Evolutionary conservation across 805 yeast species (phyloP).

Genomic region (Kluyveromyces lactis): DNA sequence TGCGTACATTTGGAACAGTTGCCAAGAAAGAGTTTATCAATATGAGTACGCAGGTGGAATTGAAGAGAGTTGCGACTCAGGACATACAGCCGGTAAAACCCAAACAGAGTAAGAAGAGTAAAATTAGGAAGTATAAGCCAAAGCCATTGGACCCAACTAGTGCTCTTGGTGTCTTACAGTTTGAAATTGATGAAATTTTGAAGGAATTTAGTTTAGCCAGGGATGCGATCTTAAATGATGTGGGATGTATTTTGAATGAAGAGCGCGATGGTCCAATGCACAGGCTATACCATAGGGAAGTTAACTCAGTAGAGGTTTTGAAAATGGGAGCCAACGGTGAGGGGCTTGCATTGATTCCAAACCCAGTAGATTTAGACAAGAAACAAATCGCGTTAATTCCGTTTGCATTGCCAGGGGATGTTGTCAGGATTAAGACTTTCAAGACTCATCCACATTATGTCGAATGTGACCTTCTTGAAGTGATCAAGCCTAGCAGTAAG

Average conservation of each 20-base stretch:
- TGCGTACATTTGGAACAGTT: not conserved
- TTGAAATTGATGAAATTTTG: constrained; percentile 60
- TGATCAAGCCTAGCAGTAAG: constrained; percentile 37
- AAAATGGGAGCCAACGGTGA: constrained; percentile 75
- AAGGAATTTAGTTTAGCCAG: constrained; percentile 32
- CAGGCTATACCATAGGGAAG: constrained; percentile 48
- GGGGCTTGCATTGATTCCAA: constrained; percentile 64
- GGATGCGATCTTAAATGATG: constrained; percentile 54
- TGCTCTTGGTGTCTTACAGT: constrained; percentile 69
- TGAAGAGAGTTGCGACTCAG: constrained; percentile 6
- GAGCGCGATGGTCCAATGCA: constrained; percentile 26
- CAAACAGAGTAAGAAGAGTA: constrained; percentile 25
- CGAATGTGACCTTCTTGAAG: constrained; percentile 62
- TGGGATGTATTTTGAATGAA: constrained; percentile 57
- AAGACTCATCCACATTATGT: constrained; percentile 69
- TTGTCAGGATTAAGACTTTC: constrained; percentile 59
- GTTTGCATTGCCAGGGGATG: constrained; percentile 82
- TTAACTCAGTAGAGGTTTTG: constrained; percentile 48
- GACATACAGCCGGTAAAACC: not conserved
- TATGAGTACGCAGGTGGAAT: constrained; percentile 1
- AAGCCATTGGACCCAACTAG: constrained; percentile 68
- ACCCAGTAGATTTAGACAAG: constrained; percentile 40
- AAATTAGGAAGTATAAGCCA: constrained; percentile 46
- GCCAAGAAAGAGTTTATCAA: not conserved
- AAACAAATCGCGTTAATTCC: constrained; percentile 73